Evolutionary conservation across 169 alveolate species (phyloP).

Genomic region (Perkinsus olseni): DNA sequence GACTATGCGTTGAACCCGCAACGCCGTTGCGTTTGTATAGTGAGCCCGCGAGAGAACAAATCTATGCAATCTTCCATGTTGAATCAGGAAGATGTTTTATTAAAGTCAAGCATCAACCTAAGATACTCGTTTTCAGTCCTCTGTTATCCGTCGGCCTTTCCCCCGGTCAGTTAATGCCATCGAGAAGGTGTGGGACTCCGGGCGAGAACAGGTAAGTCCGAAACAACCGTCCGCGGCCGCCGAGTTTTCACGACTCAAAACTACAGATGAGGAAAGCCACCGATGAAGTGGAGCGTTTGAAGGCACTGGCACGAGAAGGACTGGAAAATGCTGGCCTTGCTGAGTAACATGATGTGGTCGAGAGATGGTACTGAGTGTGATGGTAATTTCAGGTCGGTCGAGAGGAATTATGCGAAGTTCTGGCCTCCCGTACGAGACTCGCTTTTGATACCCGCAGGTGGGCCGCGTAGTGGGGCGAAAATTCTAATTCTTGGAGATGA

Average conservation of each 20-base stretch:
- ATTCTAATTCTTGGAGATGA: too few relatives aligned
- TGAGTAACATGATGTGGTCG: not conserved
- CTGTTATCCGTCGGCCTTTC: not conserved
- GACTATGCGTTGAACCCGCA: too few relatives aligned
- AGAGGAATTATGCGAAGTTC: not conserved
- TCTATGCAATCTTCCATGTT: too few relatives aligned
- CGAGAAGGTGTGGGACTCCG: not conserved
- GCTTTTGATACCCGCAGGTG: not conserved
- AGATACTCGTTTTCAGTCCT: not conserved
- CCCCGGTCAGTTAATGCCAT: not conserved
- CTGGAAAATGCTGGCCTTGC: not conserved
- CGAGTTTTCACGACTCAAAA: too few relatives aligned
- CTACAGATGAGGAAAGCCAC: not conserved
- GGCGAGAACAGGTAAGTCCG: not conserved
- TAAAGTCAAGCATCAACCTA: too few relatives aligned
- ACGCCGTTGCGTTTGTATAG: too few relatives aligned
- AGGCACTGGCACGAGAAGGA: not conserved
- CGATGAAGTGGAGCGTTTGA: not conserved
- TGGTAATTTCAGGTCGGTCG: not conserved
- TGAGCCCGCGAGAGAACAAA: too few relatives aligned
- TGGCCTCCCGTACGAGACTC: not conserved
- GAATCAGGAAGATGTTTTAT: too few relatives aligned
- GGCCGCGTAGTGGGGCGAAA: not conserved
- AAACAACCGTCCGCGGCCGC: too few relatives aligned
- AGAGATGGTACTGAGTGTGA: not conserved